Conservation (phyloP, 2,329 filamentous ascomycete species). For the Lecanoromycetidae sp. region DNA sequence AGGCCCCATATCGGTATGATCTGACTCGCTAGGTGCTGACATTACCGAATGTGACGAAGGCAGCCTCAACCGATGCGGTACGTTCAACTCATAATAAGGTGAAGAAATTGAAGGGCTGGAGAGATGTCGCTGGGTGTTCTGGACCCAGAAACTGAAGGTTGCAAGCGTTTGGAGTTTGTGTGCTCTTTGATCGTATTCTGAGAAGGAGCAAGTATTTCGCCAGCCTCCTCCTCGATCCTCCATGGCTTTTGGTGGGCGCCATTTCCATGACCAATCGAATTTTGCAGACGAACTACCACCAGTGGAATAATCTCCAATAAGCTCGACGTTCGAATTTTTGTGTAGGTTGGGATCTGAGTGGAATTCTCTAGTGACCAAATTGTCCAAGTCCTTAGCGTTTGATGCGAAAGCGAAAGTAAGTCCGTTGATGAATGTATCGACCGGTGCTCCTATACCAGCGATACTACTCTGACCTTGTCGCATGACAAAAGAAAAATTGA, state of each 20-base stretch:
- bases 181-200: constrained; percentile 90
- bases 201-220: constrained; percentile 93
- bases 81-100: constrained; percentile 58
- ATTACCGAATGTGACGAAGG: constrained; percentile 81
- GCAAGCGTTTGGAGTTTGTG: constrained; percentile 80
- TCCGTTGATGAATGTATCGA: constrained; percentile 71
- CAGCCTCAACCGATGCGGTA: constrained; percentile 65
- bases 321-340: constrained; percentile 89
- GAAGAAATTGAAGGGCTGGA: constrained; percentile 53
- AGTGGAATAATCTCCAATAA: constrained; percentile 86
- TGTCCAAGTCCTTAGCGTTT: constrained; percentile 76
- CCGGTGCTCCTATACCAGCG: constrained; percentile 35
- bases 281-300: constrained; percentile 70
- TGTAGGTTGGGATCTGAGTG: constrained; percentile 94
- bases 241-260: constrained; percentile 70
- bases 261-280: constrained; percentile 95
- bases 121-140: constrained; percentile 43
- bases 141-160: constrained; percentile 90
- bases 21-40: constrained; percentile 63
- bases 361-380: constrained; percentile 86
- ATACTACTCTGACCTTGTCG: constrained; percentile 37
- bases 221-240: constrained; percentile 86
- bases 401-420: constrained; percentile 88
- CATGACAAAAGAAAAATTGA: constrained; percentile 84
- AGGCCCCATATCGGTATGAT: constrained; percentile 34